These are phyloP conservation scores for Paxillus ammoniavirescens DNA, from an alignment of 768 basidiomycete species.

Conservation along the genomic window DNA sequence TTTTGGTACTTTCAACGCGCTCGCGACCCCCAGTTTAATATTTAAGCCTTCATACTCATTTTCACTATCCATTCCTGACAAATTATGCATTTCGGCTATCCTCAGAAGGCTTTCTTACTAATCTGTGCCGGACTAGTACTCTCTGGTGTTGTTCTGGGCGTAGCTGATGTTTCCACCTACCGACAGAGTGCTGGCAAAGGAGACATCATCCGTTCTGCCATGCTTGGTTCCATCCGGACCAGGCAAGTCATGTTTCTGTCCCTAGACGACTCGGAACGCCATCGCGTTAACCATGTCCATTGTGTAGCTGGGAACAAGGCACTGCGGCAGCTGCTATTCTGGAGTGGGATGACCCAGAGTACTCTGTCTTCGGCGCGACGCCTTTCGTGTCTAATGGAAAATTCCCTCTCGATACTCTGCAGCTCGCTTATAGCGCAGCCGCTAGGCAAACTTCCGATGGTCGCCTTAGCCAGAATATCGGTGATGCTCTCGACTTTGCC, in stretches of 20 bases:
- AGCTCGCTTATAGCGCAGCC: slow-evolving; percentile 3
- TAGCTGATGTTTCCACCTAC: not conserved
- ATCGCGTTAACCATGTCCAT: not conserved
- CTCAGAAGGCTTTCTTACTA: not conserved
- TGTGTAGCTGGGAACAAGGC: slow-evolving; percentile 30
- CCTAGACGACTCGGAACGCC: not conserved
- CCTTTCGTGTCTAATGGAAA: slow-evolving; percentile 16
- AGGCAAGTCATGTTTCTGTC: too few species aligned
- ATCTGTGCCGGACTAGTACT: not conserved
- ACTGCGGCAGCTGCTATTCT: slow-evolving; percentile 25
- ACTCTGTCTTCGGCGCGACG: slow-evolving; percentile 23
- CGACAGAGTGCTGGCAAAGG: not conserved
- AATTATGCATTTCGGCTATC: not conserved
- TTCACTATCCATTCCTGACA: not conserved
- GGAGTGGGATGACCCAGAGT: slow-evolving; percentile 24
- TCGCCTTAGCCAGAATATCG: too few species aligned
- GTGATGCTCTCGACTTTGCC: too few species aligned
- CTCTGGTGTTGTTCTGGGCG: not conserved
- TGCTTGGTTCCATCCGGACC: slow-evolving; percentile 4
- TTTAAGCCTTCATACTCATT: not conserved
- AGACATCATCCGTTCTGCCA: too few species aligned
- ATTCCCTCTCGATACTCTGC: slow-evolving; percentile 21
- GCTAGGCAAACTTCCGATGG: too few species aligned
- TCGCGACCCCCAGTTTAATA: not conserved
- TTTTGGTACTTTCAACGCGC: not conserved